Conservation (phyloP, 192 early-diverging fungal species). For the Gorgonomyces haynaldii region DNA sequence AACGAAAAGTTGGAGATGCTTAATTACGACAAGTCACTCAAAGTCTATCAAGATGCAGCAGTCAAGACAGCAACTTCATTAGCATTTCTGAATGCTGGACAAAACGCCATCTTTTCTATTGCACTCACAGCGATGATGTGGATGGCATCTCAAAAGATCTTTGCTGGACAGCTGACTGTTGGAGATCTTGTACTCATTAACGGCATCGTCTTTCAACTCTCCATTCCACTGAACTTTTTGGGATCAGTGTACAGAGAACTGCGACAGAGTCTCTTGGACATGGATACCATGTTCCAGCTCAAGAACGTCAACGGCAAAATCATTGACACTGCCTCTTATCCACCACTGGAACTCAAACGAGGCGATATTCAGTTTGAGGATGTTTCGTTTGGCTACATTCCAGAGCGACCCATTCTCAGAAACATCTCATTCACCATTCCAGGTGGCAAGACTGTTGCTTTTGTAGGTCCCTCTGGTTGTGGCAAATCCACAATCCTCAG, state of each 20-base stretch:
- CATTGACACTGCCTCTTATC: slow-evolving; percentile 15
- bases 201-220: slow-evolving; percentile 94
- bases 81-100: slow-evolving; percentile 88
- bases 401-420: slow-evolving; percentile 43
- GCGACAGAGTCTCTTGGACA: slow-evolving; percentile 87
- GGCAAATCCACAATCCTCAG: slow-evolving; percentile 62
- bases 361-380: slow-evolving; percentile 79
- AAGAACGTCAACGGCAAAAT: slow-evolving; percentile 45
- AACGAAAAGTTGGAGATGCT: slow-evolving; percentile 86
- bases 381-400: slow-evolving; percentile 80
- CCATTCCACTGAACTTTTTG: slow-evolving; percentile 93
- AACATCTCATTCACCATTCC: slow-evolving; percentile 73
- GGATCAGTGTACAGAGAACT: slow-evolving; percentile 96
- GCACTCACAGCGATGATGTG: slow-evolving; percentile 93
- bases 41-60: slow-evolving; percentile 89
- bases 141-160: slow-evolving; percentile 82
- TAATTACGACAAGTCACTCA: slow-evolving; percentile 77
- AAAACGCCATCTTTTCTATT: slow-evolving; percentile 88
- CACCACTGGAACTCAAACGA: slow-evolving; percentile 18
- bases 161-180: slow-evolving; percentile 68
- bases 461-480: slow-evolving; percentile 90
- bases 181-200: slow-evolving; percentile 99
- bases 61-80: slow-evolving; percentile 81
- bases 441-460: slow-evolving; percentile 72
- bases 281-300: slow-evolving; percentile 92